phyloP scores from a whole-genome alignment of 441 rosid genomes.

The Euphorbia neoarborescens region DNA sequence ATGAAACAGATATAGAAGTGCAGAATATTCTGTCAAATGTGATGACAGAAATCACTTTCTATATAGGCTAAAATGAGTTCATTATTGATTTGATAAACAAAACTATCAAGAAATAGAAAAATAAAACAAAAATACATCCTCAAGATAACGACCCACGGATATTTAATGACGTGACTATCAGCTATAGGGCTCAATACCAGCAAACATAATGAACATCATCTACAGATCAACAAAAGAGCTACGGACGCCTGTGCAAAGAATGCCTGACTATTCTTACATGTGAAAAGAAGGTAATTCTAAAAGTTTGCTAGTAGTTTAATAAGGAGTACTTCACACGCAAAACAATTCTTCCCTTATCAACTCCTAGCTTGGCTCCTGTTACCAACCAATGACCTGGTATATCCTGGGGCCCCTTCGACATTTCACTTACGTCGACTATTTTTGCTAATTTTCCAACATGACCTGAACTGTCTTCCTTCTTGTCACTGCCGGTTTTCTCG shows the following conservation, averaged over 20 bases:
- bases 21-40: not conserved
- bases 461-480: constrained; percentile 33
- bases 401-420: constrained; percentile 63
- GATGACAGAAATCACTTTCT: not conserved
- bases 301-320: constrained; percentile 42
- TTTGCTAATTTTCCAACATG: constrained; percentile 40
- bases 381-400: constrained; percentile 73
- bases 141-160: constrained; percentile 1
- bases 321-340: constrained; percentile 56
- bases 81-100: constrained; percentile 12
- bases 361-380: constrained; percentile 63
- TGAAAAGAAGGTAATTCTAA: constrained; percentile 21
- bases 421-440: constrained; percentile 48
- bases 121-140: constrained; percentile 4
- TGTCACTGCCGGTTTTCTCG: constrained; percentile 34
- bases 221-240: constrained; percentile 39
- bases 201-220: constrained; percentile 28
- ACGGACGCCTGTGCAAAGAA: constrained; percentile 56
- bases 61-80: not conserved
- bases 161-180: constrained; percentile 16
- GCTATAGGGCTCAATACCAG: constrained; percentile 18
- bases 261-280: constrained; percentile 33
- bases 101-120: not conserved
- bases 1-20: not conserved
- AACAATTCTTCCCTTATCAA: constrained; percentile 57